phyloP scores from a whole-genome alignment of 176 grass and related monocot genomes.

The Oryza brachyantha region DNA sequence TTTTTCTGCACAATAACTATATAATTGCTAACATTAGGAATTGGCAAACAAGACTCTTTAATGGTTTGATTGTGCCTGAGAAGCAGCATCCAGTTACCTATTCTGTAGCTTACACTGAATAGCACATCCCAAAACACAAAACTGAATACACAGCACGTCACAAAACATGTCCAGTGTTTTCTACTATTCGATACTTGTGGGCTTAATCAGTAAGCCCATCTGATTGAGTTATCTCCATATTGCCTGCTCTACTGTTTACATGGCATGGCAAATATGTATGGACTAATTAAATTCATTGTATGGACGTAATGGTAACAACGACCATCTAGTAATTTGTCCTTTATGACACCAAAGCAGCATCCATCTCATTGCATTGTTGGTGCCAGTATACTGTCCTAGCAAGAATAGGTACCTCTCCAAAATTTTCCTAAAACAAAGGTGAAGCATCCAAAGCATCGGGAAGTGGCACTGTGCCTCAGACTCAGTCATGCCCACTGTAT shows the following conservation, averaged over 20 bases:
- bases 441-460: slow-evolving; percentile 20
- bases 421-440: no score
- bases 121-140: not conserved
- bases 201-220: not conserved
- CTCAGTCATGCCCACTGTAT: slow-evolving; percentile 8
- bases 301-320: not conserved
- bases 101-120: not conserved
- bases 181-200: not conserved
- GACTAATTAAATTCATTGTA: not conserved
- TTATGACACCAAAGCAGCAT: slow-evolving; percentile 9
- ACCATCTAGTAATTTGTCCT: not conserved
- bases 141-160: not conserved
- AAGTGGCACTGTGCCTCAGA: not conserved
- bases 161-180: not conserved
- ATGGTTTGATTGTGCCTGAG: slow-evolving; percentile 7
- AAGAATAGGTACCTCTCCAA: not conserved
- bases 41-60: not conserved
- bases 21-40: not conserved
- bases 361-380: not conserved
- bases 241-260: not conserved
- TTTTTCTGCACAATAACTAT: not conserved
- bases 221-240: not conserved
- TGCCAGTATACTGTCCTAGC: not conserved
- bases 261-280: not conserved
- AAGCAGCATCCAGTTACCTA: not conserved